Evolutionary conservation across 495 filamentous ascomycete species (phyloP).

Genomic region (Sphaerosporella brunnea): DNA sequence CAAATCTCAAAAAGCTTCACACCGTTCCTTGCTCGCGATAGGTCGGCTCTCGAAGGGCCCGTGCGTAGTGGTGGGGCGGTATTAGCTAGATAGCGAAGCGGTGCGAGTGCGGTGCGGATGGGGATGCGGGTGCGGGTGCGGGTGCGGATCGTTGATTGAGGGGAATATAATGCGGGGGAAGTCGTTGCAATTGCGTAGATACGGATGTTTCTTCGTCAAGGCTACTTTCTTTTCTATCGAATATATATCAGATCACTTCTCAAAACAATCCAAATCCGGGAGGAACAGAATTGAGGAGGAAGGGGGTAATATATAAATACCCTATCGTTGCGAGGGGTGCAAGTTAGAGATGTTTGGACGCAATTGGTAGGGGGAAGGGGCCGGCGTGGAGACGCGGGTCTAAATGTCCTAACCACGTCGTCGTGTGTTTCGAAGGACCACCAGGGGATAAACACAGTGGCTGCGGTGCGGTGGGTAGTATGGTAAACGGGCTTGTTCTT

Average conservation of each 20-base stretch:
- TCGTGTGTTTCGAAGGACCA: conserved; percentile 2
- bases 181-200: background rate
- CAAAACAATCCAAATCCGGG: conserved; percentile 4
- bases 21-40: background rate
- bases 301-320: conserved; percentile 8
- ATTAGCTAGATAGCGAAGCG: too few relatives aligned
- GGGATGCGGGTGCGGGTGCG: too few relatives aligned
- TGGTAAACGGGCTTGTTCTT: background rate
- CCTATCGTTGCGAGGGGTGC: background rate
- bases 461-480: background rate
- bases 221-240: conserved; percentile 4
- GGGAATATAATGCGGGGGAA: background rate
- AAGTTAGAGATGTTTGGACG: background rate
- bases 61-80: too few relatives aligned
- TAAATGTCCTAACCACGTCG: conserved; percentile 9
- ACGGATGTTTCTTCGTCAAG: background rate
- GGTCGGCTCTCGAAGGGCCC: too few relatives aligned
- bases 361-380: conserved; percentile 1
- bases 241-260: conserved; percentile 5
- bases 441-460: conserved; percentile 1
- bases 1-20: background rate
- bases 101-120: too few relatives aligned
- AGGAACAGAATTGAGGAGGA: background rate
- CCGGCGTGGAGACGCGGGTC: background rate
- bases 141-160: too few relatives aligned